Conservation (phyloP, 2,329 filamentous ascomycete genomes). For the Ophiostoma sp. region DNA sequence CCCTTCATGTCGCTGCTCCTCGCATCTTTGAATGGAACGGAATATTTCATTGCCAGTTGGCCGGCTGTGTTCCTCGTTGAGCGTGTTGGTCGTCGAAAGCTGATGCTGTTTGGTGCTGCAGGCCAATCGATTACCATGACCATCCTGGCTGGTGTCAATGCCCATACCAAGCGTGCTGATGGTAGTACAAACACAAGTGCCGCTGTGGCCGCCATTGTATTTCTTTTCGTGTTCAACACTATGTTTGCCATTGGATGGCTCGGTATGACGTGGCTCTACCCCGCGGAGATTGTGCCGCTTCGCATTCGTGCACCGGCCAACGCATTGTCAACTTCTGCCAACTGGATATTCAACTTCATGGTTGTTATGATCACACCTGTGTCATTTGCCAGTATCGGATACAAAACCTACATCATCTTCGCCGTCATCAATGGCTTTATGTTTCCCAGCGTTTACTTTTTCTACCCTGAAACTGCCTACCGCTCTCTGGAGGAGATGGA, state of each 20-base stretch:
- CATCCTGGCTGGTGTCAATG: slow-evolving; percentile 41
- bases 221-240: slow-evolving; percentile 49
- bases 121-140: slow-evolving; percentile 55
- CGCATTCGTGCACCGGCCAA: slow-evolving; percentile 53
- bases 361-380: slow-evolving; percentile 60
- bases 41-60: slow-evolving; percentile 27
- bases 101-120: slow-evolving; percentile 45
- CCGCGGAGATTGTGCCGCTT: slow-evolving; percentile 52
- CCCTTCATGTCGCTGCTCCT: slow-evolving; percentile 26
- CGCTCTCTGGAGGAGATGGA: slow-evolving; percentile 65
- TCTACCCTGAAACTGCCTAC: slow-evolving; percentile 50
- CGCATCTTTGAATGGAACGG: slow-evolving; percentile 27
- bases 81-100: slow-evolving; percentile 28
- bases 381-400: slow-evolving; percentile 49
- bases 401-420: slow-evolving; percentile 53
- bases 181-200: slow-evolving; percentile 34
- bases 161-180: slow-evolving; percentile 26
- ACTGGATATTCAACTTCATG: slow-evolving; percentile 42
- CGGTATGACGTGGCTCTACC: slow-evolving; percentile 55
- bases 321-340: slow-evolving; percentile 47
- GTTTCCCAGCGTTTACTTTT: slow-evolving; percentile 48
- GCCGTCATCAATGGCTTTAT: slow-evolving; percentile 50
- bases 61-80: slow-evolving; percentile 28
- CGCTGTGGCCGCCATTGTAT: slow-evolving; percentile 31
- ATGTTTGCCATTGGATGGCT: slow-evolving; percentile 51